These are phyloP conservation scores for Mrakia hoshinonis DNA, from an alignment of 768 basidiomycete species.

Conservation along the genomic window DNA sequence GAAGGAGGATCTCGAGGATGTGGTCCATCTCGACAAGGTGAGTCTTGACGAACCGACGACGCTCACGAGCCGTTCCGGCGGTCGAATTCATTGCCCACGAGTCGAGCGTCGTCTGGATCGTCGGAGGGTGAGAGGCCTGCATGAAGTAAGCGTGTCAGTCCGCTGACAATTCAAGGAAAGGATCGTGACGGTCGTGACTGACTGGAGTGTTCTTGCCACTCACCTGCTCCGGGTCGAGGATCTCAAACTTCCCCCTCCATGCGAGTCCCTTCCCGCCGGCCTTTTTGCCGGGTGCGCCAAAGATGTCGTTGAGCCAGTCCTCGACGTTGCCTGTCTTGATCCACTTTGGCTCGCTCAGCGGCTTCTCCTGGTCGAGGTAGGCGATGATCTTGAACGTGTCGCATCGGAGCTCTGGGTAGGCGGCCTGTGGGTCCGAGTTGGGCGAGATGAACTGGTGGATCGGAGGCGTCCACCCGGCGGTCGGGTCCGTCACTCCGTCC, in stretches of 20 bases:
- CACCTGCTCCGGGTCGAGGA: slow-evolving; percentile 91
- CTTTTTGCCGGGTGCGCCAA: slow-evolving; percentile 36
- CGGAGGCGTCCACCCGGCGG: slow-evolving; percentile 42
- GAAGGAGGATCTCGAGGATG: slow-evolving; percentile 81
- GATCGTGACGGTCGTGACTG: too few species aligned
- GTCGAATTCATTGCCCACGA: slow-evolving; percentile 80
- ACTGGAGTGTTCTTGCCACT: slow-evolving; percentile 38
- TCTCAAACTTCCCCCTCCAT: slow-evolving; percentile 90
- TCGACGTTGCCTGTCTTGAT: slow-evolving; percentile 88
- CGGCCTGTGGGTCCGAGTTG: background rate
- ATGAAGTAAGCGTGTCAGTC: too few species aligned
- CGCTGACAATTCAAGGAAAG: too few species aligned
- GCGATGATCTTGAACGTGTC: slow-evolving; percentile 56
- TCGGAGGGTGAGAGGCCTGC: slow-evolving; percentile 46
- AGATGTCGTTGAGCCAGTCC: slow-evolving; percentile 69
- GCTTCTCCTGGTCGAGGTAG: slow-evolving; percentile 75
- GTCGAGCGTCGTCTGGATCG: slow-evolving; percentile 81
- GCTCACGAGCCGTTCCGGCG: slow-evolving; percentile 62
- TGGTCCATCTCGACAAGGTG: slow-evolving; percentile 74
- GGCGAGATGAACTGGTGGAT: slow-evolving; percentile 43
- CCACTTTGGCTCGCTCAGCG: slow-evolving; percentile 93
- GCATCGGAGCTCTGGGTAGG: slow-evolving; percentile 19
- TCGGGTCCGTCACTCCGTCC: slow-evolving; percentile 25
- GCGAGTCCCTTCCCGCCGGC: slow-evolving; percentile 31
- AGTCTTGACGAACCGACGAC: slow-evolving; percentile 78